Conservation (phyloP, 805 yeast genomes). For the Kodamaea laetipori region DNA sequence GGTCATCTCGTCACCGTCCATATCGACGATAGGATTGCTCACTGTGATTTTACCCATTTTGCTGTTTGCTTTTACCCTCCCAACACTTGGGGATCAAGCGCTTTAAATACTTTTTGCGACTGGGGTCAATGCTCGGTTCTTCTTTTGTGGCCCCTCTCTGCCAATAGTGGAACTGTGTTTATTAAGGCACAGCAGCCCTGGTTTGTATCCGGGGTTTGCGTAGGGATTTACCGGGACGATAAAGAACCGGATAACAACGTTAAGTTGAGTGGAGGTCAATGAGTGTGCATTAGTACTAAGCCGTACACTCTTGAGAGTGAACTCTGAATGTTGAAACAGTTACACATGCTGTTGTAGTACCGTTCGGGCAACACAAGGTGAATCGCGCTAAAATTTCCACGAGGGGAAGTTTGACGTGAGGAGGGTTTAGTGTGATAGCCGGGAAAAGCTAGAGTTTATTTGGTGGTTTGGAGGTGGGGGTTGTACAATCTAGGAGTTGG, state of each 20-base stretch:
- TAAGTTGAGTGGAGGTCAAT: no score
- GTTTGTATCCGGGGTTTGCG: not conserved
- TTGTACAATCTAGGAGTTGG: no score
- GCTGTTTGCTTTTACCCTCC: not conserved
- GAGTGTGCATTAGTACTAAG: no score
- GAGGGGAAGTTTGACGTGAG: no score
- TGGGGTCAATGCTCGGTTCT: not conserved
- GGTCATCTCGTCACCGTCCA: conserved; percentile 88
- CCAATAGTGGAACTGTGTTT: not conserved
- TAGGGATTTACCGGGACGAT: not conserved
- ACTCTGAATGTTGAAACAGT: no score
- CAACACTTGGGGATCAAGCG: conserved; percentile 2
- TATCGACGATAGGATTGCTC: conserved; percentile 70
- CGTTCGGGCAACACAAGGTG: no score
- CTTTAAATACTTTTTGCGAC: conserved; percentile 8
- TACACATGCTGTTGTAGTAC: no score
- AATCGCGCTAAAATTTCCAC: no score
- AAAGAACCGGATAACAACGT: conserved; percentile 1
- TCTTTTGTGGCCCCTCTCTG: conserved; percentile 4
- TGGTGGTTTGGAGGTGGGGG: no score
- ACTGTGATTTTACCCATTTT: conserved; percentile 58
- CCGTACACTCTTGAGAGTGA: no score
- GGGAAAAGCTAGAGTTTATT: no score
- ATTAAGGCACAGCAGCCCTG: not conserved
- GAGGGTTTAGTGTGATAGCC: no score